A percentile compares a stretch with the other conserved stretches of the same genome.
phyloP scores from a whole-genome alignment of 2,329 filamentous ascomycete genomes.

The Colletotrichum cuscutae region DNA sequence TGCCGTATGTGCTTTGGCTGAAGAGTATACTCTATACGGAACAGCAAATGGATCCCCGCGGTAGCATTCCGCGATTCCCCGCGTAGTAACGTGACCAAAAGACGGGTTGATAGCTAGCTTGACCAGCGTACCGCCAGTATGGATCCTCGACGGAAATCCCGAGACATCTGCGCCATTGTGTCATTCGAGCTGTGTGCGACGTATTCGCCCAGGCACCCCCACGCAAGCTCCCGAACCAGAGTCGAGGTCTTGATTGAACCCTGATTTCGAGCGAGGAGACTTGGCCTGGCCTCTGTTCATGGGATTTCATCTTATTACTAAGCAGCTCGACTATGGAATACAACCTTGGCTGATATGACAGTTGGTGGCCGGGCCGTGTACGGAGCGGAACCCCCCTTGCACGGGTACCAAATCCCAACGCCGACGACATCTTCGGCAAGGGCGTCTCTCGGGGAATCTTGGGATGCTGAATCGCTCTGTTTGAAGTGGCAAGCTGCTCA shows the following conservation, averaged over 20 bases:
- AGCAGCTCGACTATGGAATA: background rate
- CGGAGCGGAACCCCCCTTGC: background rate
- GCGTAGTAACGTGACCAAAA: background rate
- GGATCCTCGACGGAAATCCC: background rate
- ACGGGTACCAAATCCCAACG: background rate
- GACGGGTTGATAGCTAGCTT: background rate
- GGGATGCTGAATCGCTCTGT: background rate
- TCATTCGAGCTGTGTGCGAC: background rate
- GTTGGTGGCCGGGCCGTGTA: background rate
- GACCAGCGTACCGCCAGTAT: background rate
- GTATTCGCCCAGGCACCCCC: background rate
- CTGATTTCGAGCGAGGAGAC: background rate
- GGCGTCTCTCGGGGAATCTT: background rate
- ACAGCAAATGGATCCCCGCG: background rate
- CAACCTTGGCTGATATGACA: background rate
- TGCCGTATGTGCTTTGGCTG: constrained; percentile 1
- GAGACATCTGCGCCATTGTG: background rate
- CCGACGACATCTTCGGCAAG: background rate
- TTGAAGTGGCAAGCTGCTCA: background rate
- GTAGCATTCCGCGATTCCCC: background rate
- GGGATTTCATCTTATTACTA: background rate
- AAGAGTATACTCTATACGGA: background rate
- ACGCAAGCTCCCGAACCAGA: background rate
- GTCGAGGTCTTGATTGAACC: background rate
- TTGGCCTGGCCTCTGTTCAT: background rate